These are phyloP conservation scores for Platanus orientalis DNA, from an alignment of 164 flowering plant species.

Conservation along the genomic window DNA sequence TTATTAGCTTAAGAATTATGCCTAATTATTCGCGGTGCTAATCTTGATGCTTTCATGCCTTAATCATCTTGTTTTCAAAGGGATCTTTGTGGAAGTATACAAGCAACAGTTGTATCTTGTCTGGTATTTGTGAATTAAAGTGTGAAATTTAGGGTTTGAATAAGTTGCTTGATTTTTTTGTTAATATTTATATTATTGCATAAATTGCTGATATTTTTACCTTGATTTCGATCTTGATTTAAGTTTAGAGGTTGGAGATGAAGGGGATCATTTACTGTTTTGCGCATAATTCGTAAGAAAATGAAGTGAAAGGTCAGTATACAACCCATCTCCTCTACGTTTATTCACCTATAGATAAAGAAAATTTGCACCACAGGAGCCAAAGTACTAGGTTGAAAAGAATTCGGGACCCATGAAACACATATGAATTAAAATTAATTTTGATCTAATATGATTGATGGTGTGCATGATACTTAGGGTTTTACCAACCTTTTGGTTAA, in stretches of 20 bases:
- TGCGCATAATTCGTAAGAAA: too few species aligned
- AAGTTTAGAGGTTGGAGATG: background rate
- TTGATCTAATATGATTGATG: background rate
- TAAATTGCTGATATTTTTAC: background rate
- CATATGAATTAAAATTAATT: too few species aligned
- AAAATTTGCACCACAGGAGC: background rate
- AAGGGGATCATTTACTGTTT: background rate
- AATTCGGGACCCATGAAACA: too few species aligned
- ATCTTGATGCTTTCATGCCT: too few species aligned
- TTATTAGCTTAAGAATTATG: background rate
- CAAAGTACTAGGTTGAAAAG: too few species aligned
- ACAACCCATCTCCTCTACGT: background rate
- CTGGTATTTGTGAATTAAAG: background rate
- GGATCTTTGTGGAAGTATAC: too few species aligned
- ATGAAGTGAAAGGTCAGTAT: constrained; percentile 1
- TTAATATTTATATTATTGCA: too few species aligned
- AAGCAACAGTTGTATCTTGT: background rate
- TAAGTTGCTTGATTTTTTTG: background rate
- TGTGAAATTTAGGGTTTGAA: background rate
- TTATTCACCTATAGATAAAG: background rate
- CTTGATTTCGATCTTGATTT: background rate
- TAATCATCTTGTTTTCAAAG: too few species aligned
- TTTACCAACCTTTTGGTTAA: too few species aligned
- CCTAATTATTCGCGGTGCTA: too few species aligned
- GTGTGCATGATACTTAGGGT: too few species aligned